phyloP scores from a whole-genome alignment of 1,284 basidiomycete species.

The Boletus smithii region DNA sequence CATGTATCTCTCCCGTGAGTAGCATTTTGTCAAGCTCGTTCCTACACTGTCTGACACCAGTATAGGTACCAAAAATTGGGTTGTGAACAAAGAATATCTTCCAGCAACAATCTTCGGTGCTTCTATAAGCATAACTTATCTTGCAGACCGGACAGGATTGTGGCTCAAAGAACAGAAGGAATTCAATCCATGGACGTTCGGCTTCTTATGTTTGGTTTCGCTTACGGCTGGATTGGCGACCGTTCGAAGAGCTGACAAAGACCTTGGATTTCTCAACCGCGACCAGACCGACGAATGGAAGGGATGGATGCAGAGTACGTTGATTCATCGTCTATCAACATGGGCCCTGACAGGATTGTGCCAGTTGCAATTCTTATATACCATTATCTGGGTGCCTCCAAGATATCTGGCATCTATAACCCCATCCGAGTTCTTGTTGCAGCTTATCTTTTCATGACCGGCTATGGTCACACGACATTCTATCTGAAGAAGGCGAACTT shows the following conservation, averaged over 20 bases:
- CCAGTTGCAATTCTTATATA: constrained; percentile 84
- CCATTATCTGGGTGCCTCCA: constrained; percentile 84
- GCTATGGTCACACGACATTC: constrained; percentile 72
- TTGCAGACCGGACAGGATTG: constrained; percentile 77
- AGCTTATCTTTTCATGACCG: constrained; percentile 81
- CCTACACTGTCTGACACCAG: constrained; percentile 10
- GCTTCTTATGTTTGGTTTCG: constrained; percentile 50
- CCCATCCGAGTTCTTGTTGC: constrained; percentile 85
- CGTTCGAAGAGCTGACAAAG: constrained; percentile 69
- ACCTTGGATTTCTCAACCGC: constrained; percentile 82
- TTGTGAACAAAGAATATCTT: constrained; percentile 31
- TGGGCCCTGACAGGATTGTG: constrained; percentile 7
- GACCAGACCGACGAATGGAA: constrained; percentile 96
- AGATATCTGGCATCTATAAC: constrained; percentile 87
- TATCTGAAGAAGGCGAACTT: constrained; percentile 87
- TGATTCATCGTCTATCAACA: background rate
- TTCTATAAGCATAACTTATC: constrained; percentile 63
- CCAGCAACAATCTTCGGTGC: constrained; percentile 62
- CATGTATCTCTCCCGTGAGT: constrained; percentile 24
- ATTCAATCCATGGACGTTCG: constrained; percentile 69
- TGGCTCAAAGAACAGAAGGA: constrained; percentile 89
- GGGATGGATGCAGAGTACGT: constrained; percentile 91
- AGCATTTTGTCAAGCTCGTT: background rate
- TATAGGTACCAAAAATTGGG: constrained; percentile 29
- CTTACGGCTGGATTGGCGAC: constrained; percentile 63